Conservation (phyloP, 2,329 filamentous ascomycete species). For the Passalora sequoiae region DNA sequence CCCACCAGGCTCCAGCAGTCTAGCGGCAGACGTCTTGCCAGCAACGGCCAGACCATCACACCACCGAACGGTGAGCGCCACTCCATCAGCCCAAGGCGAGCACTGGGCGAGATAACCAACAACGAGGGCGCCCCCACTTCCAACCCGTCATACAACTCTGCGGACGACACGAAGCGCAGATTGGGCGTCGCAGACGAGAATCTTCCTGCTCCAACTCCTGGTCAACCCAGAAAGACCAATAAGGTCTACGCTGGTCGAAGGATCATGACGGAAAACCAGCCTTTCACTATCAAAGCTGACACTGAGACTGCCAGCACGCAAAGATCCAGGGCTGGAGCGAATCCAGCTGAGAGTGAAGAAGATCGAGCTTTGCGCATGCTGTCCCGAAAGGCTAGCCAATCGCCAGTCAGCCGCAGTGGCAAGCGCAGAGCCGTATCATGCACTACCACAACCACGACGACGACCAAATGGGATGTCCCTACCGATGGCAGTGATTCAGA, state of each 20-base stretch:
- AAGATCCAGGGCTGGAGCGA: slow-evolving; percentile 52
- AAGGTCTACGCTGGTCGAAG: slow-evolving; percentile 68
- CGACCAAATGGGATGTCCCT: slow-evolving; percentile 38
- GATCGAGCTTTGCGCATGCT: slow-evolving; percentile 75
- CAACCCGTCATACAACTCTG: slow-evolving; percentile 17
- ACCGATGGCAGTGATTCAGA: slow-evolving; percentile 47
- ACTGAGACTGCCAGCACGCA: slow-evolving; percentile 58
- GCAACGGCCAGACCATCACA: slow-evolving; percentile 68
- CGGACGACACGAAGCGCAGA: slow-evolving; percentile 37
- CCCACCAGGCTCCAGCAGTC: slow-evolving; percentile 49
- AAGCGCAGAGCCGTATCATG: slow-evolving; percentile 69
- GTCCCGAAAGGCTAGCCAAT: slow-evolving; percentile 61
- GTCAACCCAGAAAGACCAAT: slow-evolving; percentile 86
- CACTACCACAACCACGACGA: slow-evolving; percentile 64
- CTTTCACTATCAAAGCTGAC: slow-evolving; percentile 49
- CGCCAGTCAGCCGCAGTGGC: slow-evolving; percentile 51
- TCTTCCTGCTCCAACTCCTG: slow-evolving; percentile 88
- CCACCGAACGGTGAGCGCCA: slow-evolving; percentile 74
- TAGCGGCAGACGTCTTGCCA: slow-evolving; percentile 48
- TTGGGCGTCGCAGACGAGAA: slow-evolving; percentile 77
- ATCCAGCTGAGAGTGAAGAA: slow-evolving; percentile 72
- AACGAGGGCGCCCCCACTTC: slow-evolving; percentile 57
- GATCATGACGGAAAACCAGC: slow-evolving; percentile 40
- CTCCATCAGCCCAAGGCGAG: slow-evolving; percentile 50
- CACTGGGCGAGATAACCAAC: slow-evolving; percentile 88